phyloP scores from a whole-genome alignment of 2,329 filamentous ascomycete species.

The Colletotrichum destructivum region DNA sequence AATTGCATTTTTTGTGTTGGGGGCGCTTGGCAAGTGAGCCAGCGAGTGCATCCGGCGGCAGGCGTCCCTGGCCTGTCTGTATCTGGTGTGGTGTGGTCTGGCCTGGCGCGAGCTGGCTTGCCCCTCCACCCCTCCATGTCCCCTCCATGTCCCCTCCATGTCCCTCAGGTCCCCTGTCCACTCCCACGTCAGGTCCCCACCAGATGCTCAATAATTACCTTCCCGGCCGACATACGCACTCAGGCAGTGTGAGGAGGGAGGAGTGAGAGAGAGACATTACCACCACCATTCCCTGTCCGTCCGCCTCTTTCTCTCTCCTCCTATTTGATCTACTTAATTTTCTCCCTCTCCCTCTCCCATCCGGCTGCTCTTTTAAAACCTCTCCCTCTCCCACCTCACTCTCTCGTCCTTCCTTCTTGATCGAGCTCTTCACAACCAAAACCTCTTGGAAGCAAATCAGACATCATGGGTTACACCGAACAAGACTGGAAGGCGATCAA shows the following conservation, averaged over 20 bases:
- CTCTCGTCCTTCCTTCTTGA: constrained; percentile 45
- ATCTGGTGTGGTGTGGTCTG: constrained; percentile 13
- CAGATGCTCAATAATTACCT: constrained; percentile 41
- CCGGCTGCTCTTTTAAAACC: constrained; percentile 24
- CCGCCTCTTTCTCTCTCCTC: background rate
- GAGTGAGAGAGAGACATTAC: constrained; percentile 40
- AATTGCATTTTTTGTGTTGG: background rate
- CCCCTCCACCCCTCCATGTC: constrained; percentile 39
- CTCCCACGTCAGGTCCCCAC: constrained; percentile 43
- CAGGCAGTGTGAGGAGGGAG: background rate
- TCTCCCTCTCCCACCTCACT: constrained; percentile 22
- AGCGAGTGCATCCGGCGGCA: constrained; percentile 16
- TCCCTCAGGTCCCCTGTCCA: constrained; percentile 20
- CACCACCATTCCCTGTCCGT: constrained; percentile 30
- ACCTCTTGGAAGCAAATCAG: constrained; percentile 51
- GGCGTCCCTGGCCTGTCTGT: constrained; percentile 23
- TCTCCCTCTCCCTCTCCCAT: constrained; percentile 32
- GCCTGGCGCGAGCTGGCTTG: constrained; percentile 3
- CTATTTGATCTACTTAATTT: constrained; percentile 38
- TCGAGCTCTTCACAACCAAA: constrained; percentile 17
- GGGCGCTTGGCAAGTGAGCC: background rate
- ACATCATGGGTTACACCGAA: constrained; percentile 89
- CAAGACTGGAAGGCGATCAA: constrained; percentile 94
- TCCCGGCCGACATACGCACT: constrained; percentile 28
- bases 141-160: constrained; percentile 37